A percentile compares a stretch with the other conserved stretches of the same genome.
phyloP scores from a whole-genome alignment of 352 stramenopile species.

The Hyaloperonospora brassicae region DNA sequence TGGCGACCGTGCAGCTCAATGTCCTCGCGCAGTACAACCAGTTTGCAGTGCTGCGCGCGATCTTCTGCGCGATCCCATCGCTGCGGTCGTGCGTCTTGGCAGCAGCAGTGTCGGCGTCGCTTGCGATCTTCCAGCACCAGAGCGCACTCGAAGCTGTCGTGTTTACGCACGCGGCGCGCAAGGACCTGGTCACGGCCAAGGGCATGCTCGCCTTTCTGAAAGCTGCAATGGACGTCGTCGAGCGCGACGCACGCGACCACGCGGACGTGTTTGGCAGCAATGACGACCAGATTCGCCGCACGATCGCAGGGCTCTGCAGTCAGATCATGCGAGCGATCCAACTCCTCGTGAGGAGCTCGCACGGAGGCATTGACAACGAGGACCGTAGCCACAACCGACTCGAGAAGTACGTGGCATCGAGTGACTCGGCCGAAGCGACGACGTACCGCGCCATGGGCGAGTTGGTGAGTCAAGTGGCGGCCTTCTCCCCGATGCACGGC shows the following conservation, averaged over 20 bases:
- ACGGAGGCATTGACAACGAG: slow-evolving; percentile 27
- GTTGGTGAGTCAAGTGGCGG: slow-evolving; percentile 48
- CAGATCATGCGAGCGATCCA: slow-evolving; percentile 43
- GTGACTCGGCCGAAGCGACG: slow-evolving; percentile 53
- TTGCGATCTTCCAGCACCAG: slow-evolving; percentile 71
- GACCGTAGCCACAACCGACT: slow-evolving; percentile 51
- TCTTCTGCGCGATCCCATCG: slow-evolving; percentile 38
- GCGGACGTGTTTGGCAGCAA: slow-evolving; percentile 31
- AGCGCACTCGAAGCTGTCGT: slow-evolving; percentile 13
- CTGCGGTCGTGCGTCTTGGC: slow-evolving; percentile 33
- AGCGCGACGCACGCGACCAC: slow-evolving; percentile 33
- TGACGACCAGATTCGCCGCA: slow-evolving; percentile 30
- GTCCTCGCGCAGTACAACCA: slow-evolving; percentile 50
- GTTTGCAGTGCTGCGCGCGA: slow-evolving; percentile 47
- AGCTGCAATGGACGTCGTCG: slow-evolving; percentile 34
- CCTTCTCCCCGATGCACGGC: slow-evolving; percentile 56
- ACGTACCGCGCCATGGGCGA: slow-evolving; percentile 52
- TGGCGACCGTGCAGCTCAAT: slow-evolving; percentile 46
- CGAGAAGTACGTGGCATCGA: slow-evolving; percentile 58
- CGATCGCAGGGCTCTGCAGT: slow-evolving; percentile 30
- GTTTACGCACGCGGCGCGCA: slow-evolving; percentile 1
- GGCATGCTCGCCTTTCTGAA: slow-evolving; percentile 48
- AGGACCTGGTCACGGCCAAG: slow-evolving; percentile 51
- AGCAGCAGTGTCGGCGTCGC: slow-evolving; percentile 24
- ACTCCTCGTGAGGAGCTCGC: slow-evolving; percentile 50